Percentiles rank a stretch among this genome's conserved stretches.
These are phyloP conservation scores for Ceratobasidium sp. DNA, from an alignment of 1,284 basidiomycete species.

Conservation along the genomic window DNA sequence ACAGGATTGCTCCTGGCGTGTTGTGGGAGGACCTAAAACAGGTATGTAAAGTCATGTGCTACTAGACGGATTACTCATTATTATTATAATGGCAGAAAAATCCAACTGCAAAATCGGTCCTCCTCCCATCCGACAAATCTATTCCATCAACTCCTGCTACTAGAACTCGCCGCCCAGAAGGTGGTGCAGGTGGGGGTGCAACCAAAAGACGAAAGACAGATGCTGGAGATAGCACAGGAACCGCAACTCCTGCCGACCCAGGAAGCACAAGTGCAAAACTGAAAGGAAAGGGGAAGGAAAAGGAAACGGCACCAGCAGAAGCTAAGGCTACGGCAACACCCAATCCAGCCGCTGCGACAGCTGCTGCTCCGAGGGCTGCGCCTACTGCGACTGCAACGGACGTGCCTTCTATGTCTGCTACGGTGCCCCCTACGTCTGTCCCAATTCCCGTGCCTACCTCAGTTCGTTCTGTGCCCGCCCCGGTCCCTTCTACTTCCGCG, in stretches of 20 bases:
- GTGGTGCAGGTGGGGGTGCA: not conserved
- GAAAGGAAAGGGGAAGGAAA: slow-evolving; percentile 33
- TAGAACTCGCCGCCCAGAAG: slow-evolving; percentile 17
- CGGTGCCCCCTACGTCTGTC: not conserved
- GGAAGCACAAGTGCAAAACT: not conserved
- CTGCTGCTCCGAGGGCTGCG: not conserved
- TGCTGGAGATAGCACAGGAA: slow-evolving; percentile 16
- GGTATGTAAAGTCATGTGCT: not conserved
- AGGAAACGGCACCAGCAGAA: not conserved
- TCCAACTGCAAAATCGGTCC: slow-evolving; percentile 28
- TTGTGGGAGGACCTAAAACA: slow-evolving; percentile 37
- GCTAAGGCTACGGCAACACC: not conserved
- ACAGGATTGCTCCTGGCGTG: slow-evolving; percentile 28
- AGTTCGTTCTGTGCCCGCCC: not conserved
- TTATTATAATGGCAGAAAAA: slow-evolving; percentile 8
- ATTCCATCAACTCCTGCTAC: not conserved
- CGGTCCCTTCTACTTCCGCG: not conserved
- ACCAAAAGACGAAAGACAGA: slow-evolving; percentile 24
- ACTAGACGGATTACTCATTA: not conserved
- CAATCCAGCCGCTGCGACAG: not conserved
- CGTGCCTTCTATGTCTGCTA: not conserved
- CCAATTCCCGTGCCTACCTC: not conserved
- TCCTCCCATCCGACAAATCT: slow-evolving; percentile 18
- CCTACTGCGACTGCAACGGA: not conserved
- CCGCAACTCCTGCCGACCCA: not conserved